phyloP scores from a whole-genome alignment of 257 asterid genomes.

The Prunella vulgaris region DNA sequence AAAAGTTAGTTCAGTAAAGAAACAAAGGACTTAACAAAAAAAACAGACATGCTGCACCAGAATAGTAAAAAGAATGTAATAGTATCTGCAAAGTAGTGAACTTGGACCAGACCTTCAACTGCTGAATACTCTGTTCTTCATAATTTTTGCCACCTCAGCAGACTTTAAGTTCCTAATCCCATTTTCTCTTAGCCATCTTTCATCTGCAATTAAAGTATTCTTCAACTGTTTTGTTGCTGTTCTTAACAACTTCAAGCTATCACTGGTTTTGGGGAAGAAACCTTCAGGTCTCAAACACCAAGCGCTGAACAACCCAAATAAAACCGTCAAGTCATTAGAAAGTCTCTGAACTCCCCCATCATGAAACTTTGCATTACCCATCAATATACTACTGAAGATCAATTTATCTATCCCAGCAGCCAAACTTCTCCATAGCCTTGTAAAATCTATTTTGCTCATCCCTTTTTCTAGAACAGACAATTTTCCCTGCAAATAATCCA shows the following conservation, averaged over 20 bases:
- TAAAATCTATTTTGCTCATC: conserved; percentile 62
- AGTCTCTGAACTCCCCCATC: conserved; percentile 72
- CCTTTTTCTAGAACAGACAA: conserved; percentile 54
- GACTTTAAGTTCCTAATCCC: conserved; percentile 59
- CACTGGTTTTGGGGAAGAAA: conserved; percentile 73
- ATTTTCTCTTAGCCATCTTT: conserved; percentile 71
- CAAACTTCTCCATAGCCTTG: conserved; percentile 77
- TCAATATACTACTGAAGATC: conserved; percentile 46
- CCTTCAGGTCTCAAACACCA: conserved; percentile 97
- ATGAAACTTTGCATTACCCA: conserved; percentile 57
- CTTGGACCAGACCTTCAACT: conserved; percentile 28
- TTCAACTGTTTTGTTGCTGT: conserved; percentile 45
- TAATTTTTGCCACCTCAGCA: conserved; percentile 59
- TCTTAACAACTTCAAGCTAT: conserved; percentile 69
- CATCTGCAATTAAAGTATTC: conserved; percentile 50
- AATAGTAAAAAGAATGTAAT: neutral
- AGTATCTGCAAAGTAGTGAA: neutral
- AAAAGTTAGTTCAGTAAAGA: neutral
- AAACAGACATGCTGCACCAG: neutral
- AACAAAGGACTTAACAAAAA: neutral
- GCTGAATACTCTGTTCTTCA: conserved; percentile 56
- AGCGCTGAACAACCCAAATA: conserved; percentile 59
- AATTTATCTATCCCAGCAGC: conserved; percentile 65
- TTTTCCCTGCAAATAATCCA: conserved; percentile 82
- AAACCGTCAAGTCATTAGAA: conserved; percentile 53